Base-by-base conservation (phyloP, 306 rosid species). In the Lathyrus aphaca region DNA sequence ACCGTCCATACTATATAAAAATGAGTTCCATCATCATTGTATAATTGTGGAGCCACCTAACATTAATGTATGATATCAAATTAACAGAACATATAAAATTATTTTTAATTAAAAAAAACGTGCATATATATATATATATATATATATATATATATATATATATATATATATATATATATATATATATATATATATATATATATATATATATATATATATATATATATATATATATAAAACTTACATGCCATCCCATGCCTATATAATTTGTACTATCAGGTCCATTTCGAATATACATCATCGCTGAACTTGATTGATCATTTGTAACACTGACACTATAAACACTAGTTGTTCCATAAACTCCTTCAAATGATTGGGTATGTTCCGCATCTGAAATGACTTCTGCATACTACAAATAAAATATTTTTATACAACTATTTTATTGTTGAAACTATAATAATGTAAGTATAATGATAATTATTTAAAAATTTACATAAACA, bases 241-340 rank as follows among this genome's bases (percentile, higher is more conserved):
- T 74, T 8, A 68, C 80, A 12, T 58, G 74, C 55, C 64, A 73
- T 49, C 77, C 69, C 1, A 9, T 0, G 1, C 10, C 9, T 0
- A 72, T 62, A 5, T 4, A 35, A 42, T 37, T 58, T 7, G 1
- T 17, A 2, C 1, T 0, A 43, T 42, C 38, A 1, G 3, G 4
- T 37, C 55, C 69, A 45, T 50, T 76, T 30, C 11, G 49, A 68
- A 69, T 21, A 70, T 70, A 68, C 32, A 68, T 1, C 2, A 27
- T 16, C 13, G 64, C 5, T 14, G 63, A 2, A 5, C 15, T 18
- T 6, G 27, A 18, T 44, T 77, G 76, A 18, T 11, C 2, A 2
- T 40, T n/a, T 0, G 0, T 0, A 15, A 62, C 43, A 1, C 0
- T 27, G 2, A 49, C 50, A 30, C 5, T 53, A 7, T n/a, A 69